These are phyloP conservation scores for Kwoniella europaea DNA, from an alignment of 768 basidiomycete genomes.

Conservation along the genomic window DNA sequence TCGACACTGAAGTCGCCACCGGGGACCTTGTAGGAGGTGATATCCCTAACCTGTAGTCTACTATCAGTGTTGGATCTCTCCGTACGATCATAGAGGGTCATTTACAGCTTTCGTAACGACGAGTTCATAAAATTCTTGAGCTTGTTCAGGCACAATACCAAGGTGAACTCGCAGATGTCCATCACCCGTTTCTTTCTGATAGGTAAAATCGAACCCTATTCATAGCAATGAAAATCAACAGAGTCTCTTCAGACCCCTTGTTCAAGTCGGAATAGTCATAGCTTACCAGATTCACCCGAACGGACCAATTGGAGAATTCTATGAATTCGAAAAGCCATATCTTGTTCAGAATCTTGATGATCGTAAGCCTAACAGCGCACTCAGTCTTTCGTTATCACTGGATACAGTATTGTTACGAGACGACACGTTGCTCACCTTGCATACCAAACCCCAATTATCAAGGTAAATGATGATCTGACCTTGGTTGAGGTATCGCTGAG, in stretches of 20 bases:
- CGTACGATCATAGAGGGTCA: background rate
- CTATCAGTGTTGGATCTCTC: no score
- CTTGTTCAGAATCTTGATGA: background rate
- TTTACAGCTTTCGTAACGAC: no score
- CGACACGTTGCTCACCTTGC: constrained; percentile 18
- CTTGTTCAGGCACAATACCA: no score
- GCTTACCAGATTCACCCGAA: background rate
- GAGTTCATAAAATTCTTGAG: no score
- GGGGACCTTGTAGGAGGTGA: no score
- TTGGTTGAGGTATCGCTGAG: background rate
- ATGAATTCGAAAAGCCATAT: background rate
- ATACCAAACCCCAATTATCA: constrained; percentile 17
- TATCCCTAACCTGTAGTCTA: no score
- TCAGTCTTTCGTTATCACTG: background rate
- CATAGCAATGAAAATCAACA: no score
- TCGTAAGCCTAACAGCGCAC: background rate
- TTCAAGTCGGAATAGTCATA: background rate
- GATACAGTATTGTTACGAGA: background rate
- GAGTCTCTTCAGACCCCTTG: no score
- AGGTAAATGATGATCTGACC: constrained; percentile 33
- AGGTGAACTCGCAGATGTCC: no score
- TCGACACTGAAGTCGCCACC: no score
- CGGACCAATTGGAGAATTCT: background rate
- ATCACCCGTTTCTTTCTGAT: no score
- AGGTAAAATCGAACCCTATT: no score